A percentile compares a stretch with the other conserved stretches of the same genome.
Evolutionary conservation across 2,329 filamentous ascomycete species (phyloP).

Genomic region (Daldinia sp.): DNA sequence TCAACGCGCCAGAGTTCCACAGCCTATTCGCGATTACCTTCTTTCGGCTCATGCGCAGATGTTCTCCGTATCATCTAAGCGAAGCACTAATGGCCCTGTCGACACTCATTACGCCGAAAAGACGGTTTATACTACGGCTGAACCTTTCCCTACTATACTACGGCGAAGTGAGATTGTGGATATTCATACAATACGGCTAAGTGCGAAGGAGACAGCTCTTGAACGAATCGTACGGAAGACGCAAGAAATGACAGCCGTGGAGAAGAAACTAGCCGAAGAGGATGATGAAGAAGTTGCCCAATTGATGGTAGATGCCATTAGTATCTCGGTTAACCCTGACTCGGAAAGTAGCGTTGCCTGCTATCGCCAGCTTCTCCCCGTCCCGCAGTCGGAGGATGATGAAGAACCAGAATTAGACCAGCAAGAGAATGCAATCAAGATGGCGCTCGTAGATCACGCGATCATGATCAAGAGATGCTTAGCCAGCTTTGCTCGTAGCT

Average conservation of each 20-base stretch:
- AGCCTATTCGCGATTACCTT: constrained; percentile 87
- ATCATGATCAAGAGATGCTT: constrained; percentile 88
- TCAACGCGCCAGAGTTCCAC: constrained; percentile 85
- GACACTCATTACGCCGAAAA: constrained; percentile 86
- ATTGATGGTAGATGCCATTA: constrained; percentile 79
- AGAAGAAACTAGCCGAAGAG: constrained; percentile 79
- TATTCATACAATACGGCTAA: constrained; percentile 73
- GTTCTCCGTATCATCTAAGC: constrained; percentile 81
- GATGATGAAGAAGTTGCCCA: constrained; percentile 77
- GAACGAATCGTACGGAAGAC: constrained; percentile 94
- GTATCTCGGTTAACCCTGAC: constrained; percentile 78
- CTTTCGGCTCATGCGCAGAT: constrained; percentile 80
- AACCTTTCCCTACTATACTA: constrained; percentile 91
- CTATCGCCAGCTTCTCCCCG: constrained; percentile 80
- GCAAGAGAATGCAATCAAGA: constrained; percentile 83
- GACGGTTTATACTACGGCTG: constrained; percentile 82
- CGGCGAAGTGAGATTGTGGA: constrained; percentile 86
- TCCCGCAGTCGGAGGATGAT: constrained; percentile 60
- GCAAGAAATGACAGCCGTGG: constrained; percentile 80
- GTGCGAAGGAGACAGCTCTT: constrained; percentile 85
- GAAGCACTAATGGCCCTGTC: constrained; percentile 76
- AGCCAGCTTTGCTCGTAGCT: constrained; percentile 73
- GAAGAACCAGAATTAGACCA: constrained; percentile 64
- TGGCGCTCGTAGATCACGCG: constrained; percentile 89
- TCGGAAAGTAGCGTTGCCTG: constrained; percentile 82